These are phyloP conservation scores for Trypanosoma grayi DNA, from an alignment of 208 protist genomes.

Conservation along the genomic window DNA sequence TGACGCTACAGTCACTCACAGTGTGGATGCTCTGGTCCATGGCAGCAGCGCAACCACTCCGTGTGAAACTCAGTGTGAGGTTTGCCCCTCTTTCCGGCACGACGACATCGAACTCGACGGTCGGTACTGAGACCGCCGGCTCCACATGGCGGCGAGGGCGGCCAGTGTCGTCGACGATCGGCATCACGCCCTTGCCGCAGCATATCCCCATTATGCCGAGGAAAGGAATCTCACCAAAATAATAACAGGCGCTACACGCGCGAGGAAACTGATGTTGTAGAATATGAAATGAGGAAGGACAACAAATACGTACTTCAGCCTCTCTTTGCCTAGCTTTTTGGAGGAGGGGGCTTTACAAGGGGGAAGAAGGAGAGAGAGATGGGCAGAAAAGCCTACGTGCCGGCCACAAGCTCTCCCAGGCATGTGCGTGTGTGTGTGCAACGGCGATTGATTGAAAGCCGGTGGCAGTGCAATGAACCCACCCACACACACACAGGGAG, in stretches of 20 bases:
- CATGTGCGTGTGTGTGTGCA: slow-evolving; percentile 3
- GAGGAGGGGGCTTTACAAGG: too few relatives aligned
- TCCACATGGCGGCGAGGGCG: not conserved
- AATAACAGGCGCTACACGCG: too few relatives aligned
- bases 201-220: slow-evolving; percentile 17
- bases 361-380: too few relatives aligned
- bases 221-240: not conserved
- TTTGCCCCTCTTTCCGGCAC: slow-evolving; percentile 24
- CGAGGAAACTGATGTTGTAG: too few relatives aligned
- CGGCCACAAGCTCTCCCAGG: not conserved
- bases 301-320: too few relatives aligned
- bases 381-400: too few relatives aligned
- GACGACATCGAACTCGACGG: slow-evolving; percentile 58
- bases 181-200: slow-evolving; percentile 16
- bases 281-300: too few relatives aligned
- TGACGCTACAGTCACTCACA: slow-evolving; percentile 15
- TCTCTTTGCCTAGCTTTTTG: too few relatives aligned
- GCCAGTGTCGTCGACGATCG: slow-evolving; percentile 19
- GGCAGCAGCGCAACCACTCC: slow-evolving; percentile 18
- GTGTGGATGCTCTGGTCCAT: slow-evolving; percentile 58
- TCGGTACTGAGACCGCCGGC: slow-evolving; percentile 5
- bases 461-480: too few relatives aligned
- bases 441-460: too few relatives aligned
- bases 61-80: slow-evolving; percentile 3
- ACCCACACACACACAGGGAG: not conserved